Base-by-base conservation (phyloP, 176 grass and related monocot genomes). In the Echinochloa phyllopogon region DNA sequence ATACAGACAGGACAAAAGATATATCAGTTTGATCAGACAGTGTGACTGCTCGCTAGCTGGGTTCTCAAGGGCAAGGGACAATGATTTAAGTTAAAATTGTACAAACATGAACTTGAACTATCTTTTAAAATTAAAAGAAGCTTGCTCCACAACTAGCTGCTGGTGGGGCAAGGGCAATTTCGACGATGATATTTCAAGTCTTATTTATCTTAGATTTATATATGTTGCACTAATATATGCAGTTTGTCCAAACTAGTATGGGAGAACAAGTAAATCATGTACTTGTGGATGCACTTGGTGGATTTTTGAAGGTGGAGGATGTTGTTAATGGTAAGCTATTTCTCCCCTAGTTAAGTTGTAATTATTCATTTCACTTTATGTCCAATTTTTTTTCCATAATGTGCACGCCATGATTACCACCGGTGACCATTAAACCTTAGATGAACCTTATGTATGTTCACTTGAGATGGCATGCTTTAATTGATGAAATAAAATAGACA, bases 241-340 rank as follows among this genome's bases (percentile, higher is more conserved):
- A 97, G 95, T 97, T 97, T 94, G 84, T 94, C 69, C 72, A 84
- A 86, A 97, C 92, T 82, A 88, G 87, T 29, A 47, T 97, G 84
- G 81, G 47, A 70, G 39, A 75, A 37, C 82, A 72, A 73, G 41
- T 93, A 63, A 92, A 88, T 70, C 86, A 33, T 50, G 89, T 52
- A 77, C 4, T 94, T 81, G 16, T 97, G 64, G 64, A 93, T 71
- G 74, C 82, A 65, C 40, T 70, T 83, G 95, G 95, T 86, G 95
- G 95, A 37, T 97, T 86, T 81, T 12, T 97, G 57, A 27, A 91
- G 76, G 89, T 97, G 92, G 88, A 93, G 33, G 88, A 83, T 58
- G 50, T 97, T 84, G 67, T 94, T 65, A 83, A 93, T 83, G 95
- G 95, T 94, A 93, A 27, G 68, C 47, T 50, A 82, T 79, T 63